Conservation (phyloP, 2,329 filamentous ascomycete genomes). For the Ophiostoma sp. region DNA sequence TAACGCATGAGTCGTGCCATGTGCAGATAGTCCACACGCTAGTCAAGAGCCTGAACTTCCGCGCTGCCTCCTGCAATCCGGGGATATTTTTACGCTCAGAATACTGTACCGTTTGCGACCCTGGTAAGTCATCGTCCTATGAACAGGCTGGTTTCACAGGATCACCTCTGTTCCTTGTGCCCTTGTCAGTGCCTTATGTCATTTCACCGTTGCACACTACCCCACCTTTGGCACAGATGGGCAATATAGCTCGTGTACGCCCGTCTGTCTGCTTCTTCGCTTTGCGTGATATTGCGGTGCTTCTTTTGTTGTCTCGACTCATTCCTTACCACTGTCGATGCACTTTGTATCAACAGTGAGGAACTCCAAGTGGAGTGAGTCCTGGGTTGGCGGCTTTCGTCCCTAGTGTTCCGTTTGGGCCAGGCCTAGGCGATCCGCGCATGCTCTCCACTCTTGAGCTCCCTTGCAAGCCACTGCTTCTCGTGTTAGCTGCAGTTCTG, state of each 20-base stretch:
- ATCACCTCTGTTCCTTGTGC: background rate
- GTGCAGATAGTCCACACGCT: background rate
- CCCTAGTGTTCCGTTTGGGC: constrained; percentile 12
- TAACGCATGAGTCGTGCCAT: constrained; percentile 12
- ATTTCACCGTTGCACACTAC: background rate
- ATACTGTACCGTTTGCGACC: background rate
- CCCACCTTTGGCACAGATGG: background rate
- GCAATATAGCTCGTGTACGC: background rate
- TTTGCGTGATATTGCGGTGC: background rate
- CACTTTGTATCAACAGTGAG: background rate
- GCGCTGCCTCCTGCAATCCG: background rate
- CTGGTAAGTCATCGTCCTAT: background rate
- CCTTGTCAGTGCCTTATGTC: background rate
- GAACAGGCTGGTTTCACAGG: background rate
- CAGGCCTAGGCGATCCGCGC: constrained; percentile 7
- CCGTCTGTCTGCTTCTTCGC: background rate
- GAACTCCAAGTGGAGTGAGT: background rate
- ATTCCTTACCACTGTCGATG: background rate
- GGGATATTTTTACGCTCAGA: background rate
- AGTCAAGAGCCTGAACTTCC: constrained; percentile 1
- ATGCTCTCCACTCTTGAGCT: constrained; percentile 13
- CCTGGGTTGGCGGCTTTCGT: background rate
- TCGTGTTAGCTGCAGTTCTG: background rate
- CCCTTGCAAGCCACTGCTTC: background rate
- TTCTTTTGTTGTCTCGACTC: background rate